Base-by-base conservation (phyloP, 2,329 filamentous ascomycete genomes). In the Colletotrichum godetiae region DNA sequence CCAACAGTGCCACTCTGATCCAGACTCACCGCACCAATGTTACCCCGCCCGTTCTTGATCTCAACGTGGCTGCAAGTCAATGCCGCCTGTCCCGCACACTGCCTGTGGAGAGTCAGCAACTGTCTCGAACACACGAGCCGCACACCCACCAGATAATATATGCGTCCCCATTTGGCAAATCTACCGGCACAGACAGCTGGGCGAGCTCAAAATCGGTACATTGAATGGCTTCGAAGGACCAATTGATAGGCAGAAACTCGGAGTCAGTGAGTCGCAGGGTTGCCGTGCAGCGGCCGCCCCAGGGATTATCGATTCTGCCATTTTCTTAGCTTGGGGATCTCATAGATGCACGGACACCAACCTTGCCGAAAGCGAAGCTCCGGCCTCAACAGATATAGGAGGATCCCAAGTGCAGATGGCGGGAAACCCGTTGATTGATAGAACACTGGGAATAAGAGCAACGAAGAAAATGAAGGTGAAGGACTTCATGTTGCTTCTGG, bases 371-470 rank as follows among this genome's bases (percentile, higher is more conserved):
- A 63, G 60, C 13, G 8, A n/a, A 15, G 22, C 27, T 11, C 42
- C 60, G 8, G 42, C 60, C 60, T 27, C 15, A 8, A 63, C 19
- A 13, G 60, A 53, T n/a, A 63, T 63, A 6, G 42, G 60, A 61
- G 60, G 60, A 52, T 63, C 60, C 37, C 10, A 63, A 29, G 60
- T 63, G 15, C 27, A 63, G 52, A 63, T 63, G 4, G 60, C 60
- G 31, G 27, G 60, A 29, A 63, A 63, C 12, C 60, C 10, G 52
- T 63, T 63, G 5, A 63, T 63, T 3, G 24, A 63, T 42, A 63
- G 60, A 31, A 29, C 42, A 53, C n/a, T 52, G 19, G 1, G 42
- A 27, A 15, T 15, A 12, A 56, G 22, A 6, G 53, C 24, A 56
- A 56, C 11, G 11, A 56, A 56, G 10, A 12, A 56, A 56, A 27